Percentiles rank a stretch among this genome's conserved stretches.
Conservation (phyloP, 177 flowering plant species). For the Vitis hybrid region DNA sequence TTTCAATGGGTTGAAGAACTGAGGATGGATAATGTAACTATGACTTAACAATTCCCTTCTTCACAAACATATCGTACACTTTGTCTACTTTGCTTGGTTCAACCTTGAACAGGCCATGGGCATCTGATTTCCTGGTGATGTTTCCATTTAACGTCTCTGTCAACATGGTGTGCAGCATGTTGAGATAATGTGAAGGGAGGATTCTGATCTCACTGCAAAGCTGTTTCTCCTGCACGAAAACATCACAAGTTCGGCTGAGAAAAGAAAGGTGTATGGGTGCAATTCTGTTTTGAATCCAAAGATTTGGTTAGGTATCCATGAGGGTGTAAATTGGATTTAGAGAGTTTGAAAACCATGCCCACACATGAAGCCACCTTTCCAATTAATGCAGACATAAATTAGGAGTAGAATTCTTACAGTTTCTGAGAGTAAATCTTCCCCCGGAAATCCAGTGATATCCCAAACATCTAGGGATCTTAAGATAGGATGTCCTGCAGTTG, state of each 20-base stretch:
- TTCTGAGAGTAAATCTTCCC: conserved; percentile 75
- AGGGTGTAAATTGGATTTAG: not conserved
- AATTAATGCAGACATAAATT: not conserved
- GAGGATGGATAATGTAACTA: conserved; percentile 4
- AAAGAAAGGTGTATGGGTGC: too few species aligned
- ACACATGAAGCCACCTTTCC: not conserved
- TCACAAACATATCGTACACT: conserved; percentile 75
- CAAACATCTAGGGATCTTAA: conserved; percentile 47
- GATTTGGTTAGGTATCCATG: not conserved
- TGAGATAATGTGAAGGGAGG: conserved; percentile 78
- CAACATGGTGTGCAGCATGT: conserved; percentile 64
- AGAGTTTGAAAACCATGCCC: not conserved
- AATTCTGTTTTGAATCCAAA: not conserved
- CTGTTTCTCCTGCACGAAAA: conserved; percentile 57
- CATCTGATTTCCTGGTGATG: conserved; percentile 67
- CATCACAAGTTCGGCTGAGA: not conserved
- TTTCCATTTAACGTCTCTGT: conserved; percentile 57
- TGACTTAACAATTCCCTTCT: conserved; percentile 55
- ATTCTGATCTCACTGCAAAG: conserved; percentile 72
- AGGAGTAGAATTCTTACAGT: conserved; percentile 45
- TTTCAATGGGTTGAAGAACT: too few species aligned
- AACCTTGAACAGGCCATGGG: conserved; percentile 65
- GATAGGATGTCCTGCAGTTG: conserved; percentile 22
- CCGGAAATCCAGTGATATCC: conserved; percentile 76
- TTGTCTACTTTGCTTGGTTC: conserved; percentile 78